Base-by-base conservation (phyloP, 2,329 filamentous ascomycete species). In the Monosporascus sp. region DNA sequence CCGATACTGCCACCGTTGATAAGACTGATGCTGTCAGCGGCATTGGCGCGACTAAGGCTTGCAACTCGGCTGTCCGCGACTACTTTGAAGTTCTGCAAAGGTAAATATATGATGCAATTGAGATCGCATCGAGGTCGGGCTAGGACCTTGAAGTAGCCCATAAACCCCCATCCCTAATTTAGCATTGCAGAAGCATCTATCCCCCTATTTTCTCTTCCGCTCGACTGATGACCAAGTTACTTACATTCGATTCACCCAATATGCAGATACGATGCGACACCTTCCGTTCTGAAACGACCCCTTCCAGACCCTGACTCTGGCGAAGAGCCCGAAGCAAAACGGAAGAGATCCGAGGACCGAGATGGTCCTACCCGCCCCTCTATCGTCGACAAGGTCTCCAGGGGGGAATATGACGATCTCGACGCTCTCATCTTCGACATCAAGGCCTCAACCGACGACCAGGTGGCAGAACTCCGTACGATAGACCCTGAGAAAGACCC, bases 341-440 rank as follows among this genome's bases (percentile, higher is more conserved):
- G 84, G 44, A 80, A 83, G 61, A 86, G 83, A 66, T 76, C 81
- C 2, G 73, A 76, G 49, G 76, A 46, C 7, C 43, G 14, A 31
- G 7, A 79, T 46, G 66, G 66, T 36, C 63, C 67, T 36, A 62
- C 71, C 37, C 57, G 60, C n/a, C 61, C 61, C 19, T 78, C 75
- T 56, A 79, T 86, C 56, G 71, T 75, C 53, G 79, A 82, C 61
- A 85, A 83, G 71, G 72, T 81, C 49, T 66, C 70, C 24, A 71
- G 73, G 48, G 74, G 77, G 59, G 68, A 66, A 34, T 87, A 87
- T 65, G 75, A 76, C 26, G 79, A 81, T 58, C 71, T 91, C 45
- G 85, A 88, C 27, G 83, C 88, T 56, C 74, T 90, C 43, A 80
- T 88, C 17, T 69, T 76, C 50, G 84, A 87, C 56, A 67, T 86